Evolutionary conservation across 2,329 filamentous ascomycete species (phyloP).

Genomic region (Coleophoma eucalyptorum): DNA sequence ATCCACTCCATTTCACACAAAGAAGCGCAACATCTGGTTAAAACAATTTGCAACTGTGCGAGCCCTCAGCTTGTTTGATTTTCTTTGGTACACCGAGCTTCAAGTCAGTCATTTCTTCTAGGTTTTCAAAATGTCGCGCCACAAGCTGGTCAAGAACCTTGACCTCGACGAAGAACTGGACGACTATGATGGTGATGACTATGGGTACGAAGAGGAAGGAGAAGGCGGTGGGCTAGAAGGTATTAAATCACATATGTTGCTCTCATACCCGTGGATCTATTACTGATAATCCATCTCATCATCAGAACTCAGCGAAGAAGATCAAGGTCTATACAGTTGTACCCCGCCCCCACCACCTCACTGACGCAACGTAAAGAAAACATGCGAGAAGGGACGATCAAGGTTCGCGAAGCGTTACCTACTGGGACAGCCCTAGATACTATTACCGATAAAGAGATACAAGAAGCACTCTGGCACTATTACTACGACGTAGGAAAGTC

Average conservation of each 20-base stretch:
- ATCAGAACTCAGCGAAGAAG: slow-evolving; percentile 28
- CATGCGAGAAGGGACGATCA: slow-evolving; percentile 62
- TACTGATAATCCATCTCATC: neutral
- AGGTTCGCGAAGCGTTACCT: slow-evolving; percentile 65
- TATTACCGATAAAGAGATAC: slow-evolving; percentile 68
- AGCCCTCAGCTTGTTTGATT: no score
- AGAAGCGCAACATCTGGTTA: no score
- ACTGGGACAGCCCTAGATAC: slow-evolving; percentile 36
- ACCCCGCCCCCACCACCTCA: slow-evolving; percentile 2
- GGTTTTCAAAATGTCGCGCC: slow-evolving; percentile 31
- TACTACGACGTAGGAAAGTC: slow-evolving; percentile 91
- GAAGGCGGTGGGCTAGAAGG: slow-evolving; percentile 27
- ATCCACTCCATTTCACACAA: no score
- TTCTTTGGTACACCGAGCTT: no score
- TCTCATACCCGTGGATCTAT: slow-evolving; percentile 3
- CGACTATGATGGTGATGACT: slow-evolving; percentile 43
- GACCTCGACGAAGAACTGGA: slow-evolving; percentile 44
- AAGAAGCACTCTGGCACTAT: slow-evolving; percentile 92
- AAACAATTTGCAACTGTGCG: no score
- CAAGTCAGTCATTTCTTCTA: no score
- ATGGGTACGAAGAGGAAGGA: slow-evolving; percentile 36
- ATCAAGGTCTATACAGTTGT: slow-evolving; percentile 21
- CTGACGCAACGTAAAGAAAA: slow-evolving; percentile 31
- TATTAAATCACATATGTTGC: slow-evolving; percentile 3
- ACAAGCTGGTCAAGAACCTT: slow-evolving; percentile 32